A percentile compares a stretch with the other conserved stretches of the same genome.
phyloP scores from a whole-genome alignment of 2,329 filamentous ascomycete species.

The Diaporthe helianthi region DNA sequence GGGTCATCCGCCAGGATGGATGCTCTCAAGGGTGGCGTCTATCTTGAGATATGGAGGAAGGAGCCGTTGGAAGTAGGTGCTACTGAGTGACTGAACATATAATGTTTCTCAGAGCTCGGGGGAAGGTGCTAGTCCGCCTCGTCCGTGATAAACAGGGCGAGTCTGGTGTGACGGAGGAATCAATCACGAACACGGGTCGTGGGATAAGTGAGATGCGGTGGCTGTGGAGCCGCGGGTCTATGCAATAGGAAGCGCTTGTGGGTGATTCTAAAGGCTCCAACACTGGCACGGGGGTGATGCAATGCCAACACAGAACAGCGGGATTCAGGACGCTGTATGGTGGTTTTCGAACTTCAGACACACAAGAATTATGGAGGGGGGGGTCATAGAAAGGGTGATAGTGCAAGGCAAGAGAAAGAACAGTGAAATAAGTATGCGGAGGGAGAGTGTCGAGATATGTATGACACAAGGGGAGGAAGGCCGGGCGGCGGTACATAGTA shows the following conservation, averaged over 20 bases:
- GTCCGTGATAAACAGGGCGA: conserved; percentile 33
- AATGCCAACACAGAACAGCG: conserved; percentile 35
- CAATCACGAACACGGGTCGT: conserved; percentile 31
- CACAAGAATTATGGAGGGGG: conserved; percentile 14
- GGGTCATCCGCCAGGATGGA: conserved; percentile 28
- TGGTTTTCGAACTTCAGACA: conserved; percentile 27
- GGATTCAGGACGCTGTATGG: conserved; percentile 31
- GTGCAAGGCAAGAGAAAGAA: conserved; percentile 9
- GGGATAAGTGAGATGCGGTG: conserved; percentile 20
- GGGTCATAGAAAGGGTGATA: conserved; percentile 1
- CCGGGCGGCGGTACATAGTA: conserved; percentile 27
- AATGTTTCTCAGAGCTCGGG: conserved; percentile 28
- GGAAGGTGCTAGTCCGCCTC: conserved; percentile 30
- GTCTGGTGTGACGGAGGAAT: conserved; percentile 32
- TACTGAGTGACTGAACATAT: conserved; percentile 32
- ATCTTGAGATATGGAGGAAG: neutral
- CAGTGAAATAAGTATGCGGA: conserved; percentile 31
- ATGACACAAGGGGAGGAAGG: conserved; percentile 32
- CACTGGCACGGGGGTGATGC: conserved; percentile 35
- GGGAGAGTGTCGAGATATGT: conserved; percentile 34
- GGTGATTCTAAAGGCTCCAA: conserved; percentile 29
- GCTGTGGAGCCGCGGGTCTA: conserved; percentile 35
- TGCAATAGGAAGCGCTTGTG: conserved; percentile 29
- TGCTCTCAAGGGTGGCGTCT: conserved; percentile 8
- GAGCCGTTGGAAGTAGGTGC: neutral